Base-by-base conservation (phyloP, 495 filamentous ascomycete genomes). In the Tirmania nivea region DNA sequence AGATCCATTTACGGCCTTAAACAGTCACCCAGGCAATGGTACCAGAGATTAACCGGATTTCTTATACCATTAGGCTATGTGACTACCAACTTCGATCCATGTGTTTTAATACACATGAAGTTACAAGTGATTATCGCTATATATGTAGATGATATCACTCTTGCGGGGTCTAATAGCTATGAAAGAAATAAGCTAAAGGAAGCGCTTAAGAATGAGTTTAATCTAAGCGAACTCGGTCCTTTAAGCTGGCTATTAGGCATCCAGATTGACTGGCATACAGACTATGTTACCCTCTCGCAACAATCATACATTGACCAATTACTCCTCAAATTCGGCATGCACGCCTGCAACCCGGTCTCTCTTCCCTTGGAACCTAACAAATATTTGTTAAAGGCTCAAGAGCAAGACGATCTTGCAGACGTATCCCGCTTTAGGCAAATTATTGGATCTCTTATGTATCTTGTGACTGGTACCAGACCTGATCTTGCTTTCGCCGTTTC, bases 1-100 rank as follows among this genome's bases (percentile, higher is more conserved):
- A 57, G 53, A 8, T 53, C 12, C 19, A 19, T 56, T 8, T 62
- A 62, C 48, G 52, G 59, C 2, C 50, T 63, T 14, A 61, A 63
- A 49, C 57, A 63, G 35, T 52, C 57, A n/a, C 45, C 59, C 20
- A 20, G 52, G 39, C 12, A 53, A 42, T 59, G 52, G 60, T 55
- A 57, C 50, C 21, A 19, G 7, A 37, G 48, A 21, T 34, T 63
- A 49, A 48, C 45, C 3, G 37, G 35, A 5, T 51, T 48, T 16
- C 52, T 60, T 21, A 10, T 39, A 4, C 10, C n/a, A n/a, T n/a
- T n/a, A n/a, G n/a, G n/a, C n/a, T n/a, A n/a, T n/a, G n/a, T n/a
- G n/a, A n/a, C n/a, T n/a, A n/a, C n/a, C n/a, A n/a, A n/a, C n/a
- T n/a, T n/a, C n/a, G n/a, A n/a, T n/a, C n/a, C n/a, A n/a, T n/a